Percentiles rank a stretch among this genome's conserved stretches.
Evolutionary conservation across 345 rosid genomes (phyloP).

Genomic region (Populus ilicifolia): DNA sequence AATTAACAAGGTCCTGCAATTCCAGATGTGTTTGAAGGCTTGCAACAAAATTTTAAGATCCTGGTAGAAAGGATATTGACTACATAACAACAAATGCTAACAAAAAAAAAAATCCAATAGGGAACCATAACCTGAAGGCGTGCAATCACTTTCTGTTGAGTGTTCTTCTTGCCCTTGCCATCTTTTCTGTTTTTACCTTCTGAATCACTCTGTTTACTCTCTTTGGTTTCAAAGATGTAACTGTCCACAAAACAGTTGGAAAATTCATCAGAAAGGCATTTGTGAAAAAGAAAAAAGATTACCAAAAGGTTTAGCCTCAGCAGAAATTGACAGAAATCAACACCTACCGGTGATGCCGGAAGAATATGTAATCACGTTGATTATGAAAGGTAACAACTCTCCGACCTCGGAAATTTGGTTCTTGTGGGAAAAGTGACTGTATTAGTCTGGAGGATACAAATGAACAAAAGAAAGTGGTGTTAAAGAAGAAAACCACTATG

Average conservation of each 20-base stretch:
- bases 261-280: conserved; percentile 6
- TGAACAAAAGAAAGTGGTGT: neutral
- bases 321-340: neutral
- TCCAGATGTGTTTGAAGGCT: neutral
- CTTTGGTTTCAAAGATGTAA: conserved; percentile 79
- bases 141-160: conserved; percentile 54
- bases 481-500: neutral
- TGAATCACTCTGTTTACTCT: conserved; percentile 43
- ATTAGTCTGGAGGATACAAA: conserved; percentile 45
- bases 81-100: conserved; percentile 1
- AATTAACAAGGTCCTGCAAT: neutral
- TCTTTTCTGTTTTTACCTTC: conserved; percentile 46
- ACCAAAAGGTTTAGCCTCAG: neutral
- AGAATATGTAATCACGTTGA: conserved; percentile 90
- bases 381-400: conserved; percentile 94
- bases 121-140: conserved; percentile 69
- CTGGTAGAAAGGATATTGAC: neutral
- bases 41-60: neutral
- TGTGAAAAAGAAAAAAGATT: neutral
- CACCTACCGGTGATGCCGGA: conserved; percentile 84
- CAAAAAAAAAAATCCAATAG: neutral
- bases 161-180: conserved; percentile 34
- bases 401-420: conserved; percentile 77
- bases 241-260: conserved; percentile 21
- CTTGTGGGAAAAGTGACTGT: conserved; percentile 83